A percentile compares a stretch with the other conserved stretches of the same genome.
phyloP scores from a whole-genome alignment of 148 eudicot species.

The Pouteria glomerata region DNA sequence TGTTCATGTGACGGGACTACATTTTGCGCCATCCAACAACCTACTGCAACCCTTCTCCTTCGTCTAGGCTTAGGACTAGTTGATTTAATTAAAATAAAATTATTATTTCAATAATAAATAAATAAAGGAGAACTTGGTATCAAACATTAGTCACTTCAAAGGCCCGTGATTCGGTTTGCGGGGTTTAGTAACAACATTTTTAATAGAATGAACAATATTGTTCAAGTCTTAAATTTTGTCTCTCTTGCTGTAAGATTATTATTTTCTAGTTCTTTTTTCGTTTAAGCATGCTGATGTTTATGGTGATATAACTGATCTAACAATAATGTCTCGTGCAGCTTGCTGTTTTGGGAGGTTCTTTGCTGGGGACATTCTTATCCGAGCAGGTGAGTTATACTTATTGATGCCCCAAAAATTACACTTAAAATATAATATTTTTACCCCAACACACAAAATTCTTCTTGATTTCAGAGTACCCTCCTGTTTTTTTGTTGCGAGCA shows the following conservation, averaged over 20 bases:
- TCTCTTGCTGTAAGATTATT: background rate
- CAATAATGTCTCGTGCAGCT: constrained; percentile 51
- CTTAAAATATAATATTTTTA: constrained; percentile 2
- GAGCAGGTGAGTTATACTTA: constrained; percentile 57
- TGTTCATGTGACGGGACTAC: no score
- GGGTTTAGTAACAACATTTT: background rate
- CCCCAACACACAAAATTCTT: background rate
- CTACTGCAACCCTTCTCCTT: no score
- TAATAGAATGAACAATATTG: background rate
- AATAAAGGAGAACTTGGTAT: no score
- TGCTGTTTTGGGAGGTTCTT: constrained; percentile 92
- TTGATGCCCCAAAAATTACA: background rate
- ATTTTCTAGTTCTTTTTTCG: background rate
- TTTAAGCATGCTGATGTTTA: background rate
- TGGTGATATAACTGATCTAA: constrained; percentile 3
- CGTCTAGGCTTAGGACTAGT: no score
- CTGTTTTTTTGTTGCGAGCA: background rate
- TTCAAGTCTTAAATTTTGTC: background rate
- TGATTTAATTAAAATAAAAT: no score
- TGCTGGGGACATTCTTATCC: constrained; percentile 84
- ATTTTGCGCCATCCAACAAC: no score
- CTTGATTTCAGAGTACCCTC: background rate
- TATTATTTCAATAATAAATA: no score
- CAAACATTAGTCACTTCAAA: no score
- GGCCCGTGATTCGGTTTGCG: no score